These are phyloP conservation scores for Austroboletus rostrupii DNA, from an alignment of 1,284 basidiomycete genomes.

Conservation along the genomic window DNA sequence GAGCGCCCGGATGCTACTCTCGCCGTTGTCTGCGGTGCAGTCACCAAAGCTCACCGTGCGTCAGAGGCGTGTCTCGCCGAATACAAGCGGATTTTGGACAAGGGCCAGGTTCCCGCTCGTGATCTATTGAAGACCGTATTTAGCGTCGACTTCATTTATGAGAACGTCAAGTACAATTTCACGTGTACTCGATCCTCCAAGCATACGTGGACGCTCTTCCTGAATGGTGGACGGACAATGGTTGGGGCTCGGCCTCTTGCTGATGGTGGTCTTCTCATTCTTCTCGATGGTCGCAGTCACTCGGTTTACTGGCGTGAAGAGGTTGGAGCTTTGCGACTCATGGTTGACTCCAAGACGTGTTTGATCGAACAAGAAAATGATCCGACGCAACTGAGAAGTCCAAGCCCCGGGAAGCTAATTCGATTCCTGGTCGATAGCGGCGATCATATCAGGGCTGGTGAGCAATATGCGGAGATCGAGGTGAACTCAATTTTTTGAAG, in stretches of 20 bases:
- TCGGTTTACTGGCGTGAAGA: conserved; percentile 99
- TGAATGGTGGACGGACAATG: conserved; percentile 91
- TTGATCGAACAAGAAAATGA: conserved; percentile 99
- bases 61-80: conserved; percentile 88
- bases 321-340: conserved; percentile 89
- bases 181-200: conserved; percentile 90
- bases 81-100: conserved; percentile 95
- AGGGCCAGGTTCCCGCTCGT: conserved; percentile 94
- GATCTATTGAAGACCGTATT: conserved; percentile 97
- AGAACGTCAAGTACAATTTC: conserved; percentile 93
- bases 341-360: conserved; percentile 96
- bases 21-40: conserved; percentile 96
- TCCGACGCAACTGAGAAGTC: conserved; percentile 94
- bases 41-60: conserved; percentile 90
- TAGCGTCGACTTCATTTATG: conserved; percentile 97
- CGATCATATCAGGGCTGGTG: conserved; percentile 93
- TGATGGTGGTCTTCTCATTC: conserved; percentile 91
- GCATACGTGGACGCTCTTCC: conserved; percentile 89
- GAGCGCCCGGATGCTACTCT: conserved; percentile 91
- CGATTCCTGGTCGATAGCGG: conserved; percentile 95
- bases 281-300: conserved; percentile 92
- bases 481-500: conserved; percentile 36
- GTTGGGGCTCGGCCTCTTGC: conserved; percentile 89
- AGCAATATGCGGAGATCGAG: conserved; percentile 98
- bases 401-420: conserved; percentile 95